Conservation (phyloP, 2,329 filamentous ascomycete species). For the Cladosporium sp. region DNA sequence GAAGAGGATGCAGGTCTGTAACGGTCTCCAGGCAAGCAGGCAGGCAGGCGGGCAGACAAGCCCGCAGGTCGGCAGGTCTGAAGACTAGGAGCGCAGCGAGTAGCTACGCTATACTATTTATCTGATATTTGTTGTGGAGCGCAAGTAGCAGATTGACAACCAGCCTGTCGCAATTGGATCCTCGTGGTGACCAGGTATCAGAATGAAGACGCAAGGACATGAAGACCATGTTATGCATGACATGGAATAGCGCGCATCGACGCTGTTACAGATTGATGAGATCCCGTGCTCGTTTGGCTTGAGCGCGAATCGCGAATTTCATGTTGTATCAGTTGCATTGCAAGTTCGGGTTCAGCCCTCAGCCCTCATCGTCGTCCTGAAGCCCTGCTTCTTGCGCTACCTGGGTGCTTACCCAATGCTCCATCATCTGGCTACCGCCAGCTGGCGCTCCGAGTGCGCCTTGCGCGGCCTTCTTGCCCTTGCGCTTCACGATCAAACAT, state of each 20-base stretch:
- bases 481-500: conserved; percentile 82
- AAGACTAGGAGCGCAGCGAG: neutral
- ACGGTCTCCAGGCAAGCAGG: neutral
- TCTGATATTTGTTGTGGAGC: neutral
- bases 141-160: neutral
- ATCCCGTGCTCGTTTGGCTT: neutral
- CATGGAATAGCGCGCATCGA: conserved; percentile 7
- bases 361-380: conserved; percentile 29
- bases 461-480: conserved; percentile 47
- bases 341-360: neutral
- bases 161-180: neutral
- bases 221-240: conserved; percentile 6
- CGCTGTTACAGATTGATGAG: neutral
- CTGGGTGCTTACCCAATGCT: conserved; percentile 42
- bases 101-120: neutral
- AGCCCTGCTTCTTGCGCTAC: conserved; percentile 35
- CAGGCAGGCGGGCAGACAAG: neutral
- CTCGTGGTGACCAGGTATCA: neutral
- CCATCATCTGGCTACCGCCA: conserved; percentile 41
- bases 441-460: conserved; percentile 23
- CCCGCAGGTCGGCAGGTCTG: neutral
- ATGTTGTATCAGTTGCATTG: neutral
- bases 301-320: neutral
- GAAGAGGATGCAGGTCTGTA: neutral
- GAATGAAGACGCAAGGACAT: neutral